A percentile compares a stretch with the other conserved stretches of the same genome.
Conservation (phyloP, 257 asterid genomes). For the Ehretia macrophylla region DNA sequence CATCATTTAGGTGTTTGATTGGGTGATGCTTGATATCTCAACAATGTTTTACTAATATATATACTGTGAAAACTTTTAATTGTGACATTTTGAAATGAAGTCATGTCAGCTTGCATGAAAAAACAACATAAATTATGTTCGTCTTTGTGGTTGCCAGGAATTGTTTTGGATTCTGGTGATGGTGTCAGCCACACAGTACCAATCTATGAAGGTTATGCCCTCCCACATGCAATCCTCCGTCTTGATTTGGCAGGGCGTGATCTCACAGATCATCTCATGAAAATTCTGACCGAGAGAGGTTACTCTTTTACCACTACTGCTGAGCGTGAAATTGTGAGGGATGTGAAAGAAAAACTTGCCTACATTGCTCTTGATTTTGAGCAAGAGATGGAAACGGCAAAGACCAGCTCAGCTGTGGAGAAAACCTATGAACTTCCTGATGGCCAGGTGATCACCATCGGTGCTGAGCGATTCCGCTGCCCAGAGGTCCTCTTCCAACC, state of each 20-base stretch:
- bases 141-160: slow-evolving; percentile 33
- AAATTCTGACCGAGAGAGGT: slow-evolving; percentile 65
- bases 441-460: slow-evolving; percentile 79
- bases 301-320: slow-evolving; percentile 75
- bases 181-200: slow-evolving; percentile 90
- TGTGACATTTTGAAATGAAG: too few relatives aligned
- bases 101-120: too few relatives aligned
- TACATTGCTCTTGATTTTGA: slow-evolving; percentile 78
- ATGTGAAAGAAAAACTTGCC: slow-evolving; percentile 74
- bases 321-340: slow-evolving; percentile 80
- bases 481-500: slow-evolving; percentile 91
- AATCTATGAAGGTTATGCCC: slow-evolving; percentile 77
- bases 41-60: not conserved
- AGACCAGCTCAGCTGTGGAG: slow-evolving; percentile 73
- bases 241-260: slow-evolving; percentile 82
- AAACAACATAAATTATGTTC: too few relatives aligned
- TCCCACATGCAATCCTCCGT: slow-evolving; percentile 77
- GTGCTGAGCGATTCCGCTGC: slow-evolving; percentile 76
- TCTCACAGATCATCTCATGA: slow-evolving; percentile 68
- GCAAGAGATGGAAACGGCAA: slow-evolving; percentile 62
- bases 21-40: not conserved
- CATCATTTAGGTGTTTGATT: not conserved
- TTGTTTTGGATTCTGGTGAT: slow-evolving; percentile 78
- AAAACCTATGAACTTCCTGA: slow-evolving; percentile 78
- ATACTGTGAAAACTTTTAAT: too few relatives aligned